phyloP scores from a whole-genome alignment of 106 monocot species.

The Hemerocallis citrina region DNA sequence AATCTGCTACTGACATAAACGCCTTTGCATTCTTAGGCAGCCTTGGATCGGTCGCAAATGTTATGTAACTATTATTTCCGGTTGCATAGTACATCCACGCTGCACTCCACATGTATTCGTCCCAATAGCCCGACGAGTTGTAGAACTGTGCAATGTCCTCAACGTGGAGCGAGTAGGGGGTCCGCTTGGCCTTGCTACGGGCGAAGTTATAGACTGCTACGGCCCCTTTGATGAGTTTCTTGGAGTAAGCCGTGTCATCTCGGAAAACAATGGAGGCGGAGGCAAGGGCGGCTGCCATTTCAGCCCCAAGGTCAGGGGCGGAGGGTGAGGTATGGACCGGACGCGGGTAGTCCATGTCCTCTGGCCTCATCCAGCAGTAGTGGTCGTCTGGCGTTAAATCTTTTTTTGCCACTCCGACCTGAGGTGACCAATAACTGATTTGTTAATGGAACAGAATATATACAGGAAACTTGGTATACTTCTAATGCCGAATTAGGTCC shows the following conservation, averaged over 20 bases:
- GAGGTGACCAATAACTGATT: not conserved
- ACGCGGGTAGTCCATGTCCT: conserved; percentile 44
- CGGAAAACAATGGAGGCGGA: conserved; percentile 43
- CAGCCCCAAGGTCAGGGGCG: conserved; percentile 36
- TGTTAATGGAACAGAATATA: too few relatives aligned
- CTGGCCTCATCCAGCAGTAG: conserved; percentile 51
- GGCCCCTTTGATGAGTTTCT: conserved; percentile 32
- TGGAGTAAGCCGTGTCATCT: conserved; percentile 26
- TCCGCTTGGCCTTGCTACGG: not conserved
- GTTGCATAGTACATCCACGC: conserved; percentile 60
- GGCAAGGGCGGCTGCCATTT: conserved; percentile 35
- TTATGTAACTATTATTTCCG: conserved; percentile 40
- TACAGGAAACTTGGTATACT: too few relatives aligned
- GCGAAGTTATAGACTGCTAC: conserved; percentile 34
- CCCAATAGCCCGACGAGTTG: conserved; percentile 55
- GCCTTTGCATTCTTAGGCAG: conserved; percentile 35
- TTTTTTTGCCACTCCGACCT: conserved; percentile 32
- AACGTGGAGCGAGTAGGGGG: conserved; percentile 18
- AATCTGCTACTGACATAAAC: conserved; percentile 12
- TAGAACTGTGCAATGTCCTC: conserved; percentile 24
- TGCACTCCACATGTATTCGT: conserved; percentile 53
- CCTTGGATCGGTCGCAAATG: conserved; percentile 20
- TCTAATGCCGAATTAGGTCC: too few relatives aligned
- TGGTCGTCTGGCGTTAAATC: conserved; percentile 35
- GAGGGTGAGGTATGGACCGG: conserved; percentile 12